phyloP scores from a whole-genome alignment of 2,329 filamentous ascomycete genomes.

The Didymella arachidicola region DNA sequence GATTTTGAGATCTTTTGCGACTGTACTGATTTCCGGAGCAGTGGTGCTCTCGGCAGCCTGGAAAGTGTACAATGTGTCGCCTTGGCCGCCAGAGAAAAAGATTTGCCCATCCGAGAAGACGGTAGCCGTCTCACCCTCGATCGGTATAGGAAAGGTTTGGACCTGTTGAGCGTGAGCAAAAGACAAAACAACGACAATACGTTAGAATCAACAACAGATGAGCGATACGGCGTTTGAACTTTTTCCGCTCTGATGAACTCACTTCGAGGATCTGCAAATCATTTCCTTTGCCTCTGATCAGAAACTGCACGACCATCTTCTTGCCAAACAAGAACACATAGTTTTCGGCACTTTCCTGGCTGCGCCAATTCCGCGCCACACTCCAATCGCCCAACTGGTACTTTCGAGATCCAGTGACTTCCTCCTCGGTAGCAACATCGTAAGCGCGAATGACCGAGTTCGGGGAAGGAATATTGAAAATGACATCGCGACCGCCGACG shows the following conservation, averaged over 20 bases:
- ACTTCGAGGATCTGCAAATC: slow-evolving; percentile 38
- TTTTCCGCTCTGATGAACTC: neutral
- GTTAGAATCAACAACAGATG: neutral
- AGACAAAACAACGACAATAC: neutral
- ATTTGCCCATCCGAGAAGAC: slow-evolving; percentile 31
- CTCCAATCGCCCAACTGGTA: slow-evolving; percentile 43
- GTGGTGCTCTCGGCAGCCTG: slow-evolving; percentile 33
- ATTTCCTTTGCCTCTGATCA: slow-evolving; percentile 24
- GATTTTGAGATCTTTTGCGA: slow-evolving; percentile 28
- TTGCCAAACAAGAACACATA: slow-evolving; percentile 45
- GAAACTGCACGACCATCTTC: slow-evolving; percentile 39
- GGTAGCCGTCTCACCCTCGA: slow-evolving; percentile 39
- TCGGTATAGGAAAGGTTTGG: slow-evolving; percentile 40
- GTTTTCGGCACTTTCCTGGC: slow-evolving; percentile 33
- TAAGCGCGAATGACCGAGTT: slow-evolving; percentile 40
- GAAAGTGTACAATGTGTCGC: slow-evolving; percentile 41
- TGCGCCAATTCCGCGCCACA: slow-evolving; percentile 40
- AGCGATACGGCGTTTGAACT: neutral
- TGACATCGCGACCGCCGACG: slow-evolving; percentile 33
- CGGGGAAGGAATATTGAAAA: slow-evolving; percentile 41
- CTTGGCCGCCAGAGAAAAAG: slow-evolving; percentile 39
- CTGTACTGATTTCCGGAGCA: slow-evolving; percentile 30
- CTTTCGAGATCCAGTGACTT: slow-evolving; percentile 33
- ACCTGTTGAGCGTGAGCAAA: slow-evolving; percentile 23
- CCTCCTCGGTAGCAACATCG: slow-evolving; percentile 27